These are phyloP conservation scores for Stentor coeruleus DNA, from an alignment of 73 alveolate species.

Conservation along the genomic window DNA sequence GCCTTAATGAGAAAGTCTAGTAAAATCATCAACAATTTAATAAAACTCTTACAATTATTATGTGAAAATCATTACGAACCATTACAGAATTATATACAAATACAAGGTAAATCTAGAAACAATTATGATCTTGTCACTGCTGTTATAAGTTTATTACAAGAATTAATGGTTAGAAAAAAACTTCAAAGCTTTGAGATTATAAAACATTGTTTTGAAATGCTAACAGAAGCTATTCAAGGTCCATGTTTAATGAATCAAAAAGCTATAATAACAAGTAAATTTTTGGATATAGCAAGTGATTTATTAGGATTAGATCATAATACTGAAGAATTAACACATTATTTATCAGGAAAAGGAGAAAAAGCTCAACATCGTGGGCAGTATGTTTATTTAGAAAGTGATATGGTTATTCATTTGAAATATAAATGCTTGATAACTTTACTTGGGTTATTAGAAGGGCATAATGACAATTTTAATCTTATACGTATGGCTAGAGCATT, in stretches of 20 bases:
- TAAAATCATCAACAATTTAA: constrained; percentile 46
- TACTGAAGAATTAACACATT: constrained; percentile 7
- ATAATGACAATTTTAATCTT: constrained; percentile 37
- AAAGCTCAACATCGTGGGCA: constrained; percentile 31
- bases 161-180: constrained; percentile 50
- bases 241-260: constrained; percentile 91
- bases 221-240: constrained; percentile 94
- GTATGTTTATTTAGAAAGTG: neutral
- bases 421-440: constrained; percentile 40
- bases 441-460: constrained; percentile 36
- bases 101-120: constrained; percentile 74
- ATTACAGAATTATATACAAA: constrained; percentile 77
- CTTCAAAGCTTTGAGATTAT: constrained; percentile 71
- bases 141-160: constrained; percentile 35
- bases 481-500: constrained; percentile 51
- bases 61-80: constrained; percentile 87
- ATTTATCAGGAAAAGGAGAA: neutral
- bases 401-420: neutral
- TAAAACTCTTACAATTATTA: constrained; percentile 84
- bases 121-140: constrained; percentile 69
- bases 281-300: constrained; percentile 68
- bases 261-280: constrained; percentile 78
- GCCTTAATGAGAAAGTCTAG: neutral
- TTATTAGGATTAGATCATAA: constrained; percentile 52
- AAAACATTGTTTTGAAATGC: constrained; percentile 80